A percentile compares a stretch with the other conserved stretches of the same genome.
phyloP scores from a whole-genome alignment of 164 flowering plant species.

The Dillenia turbinata region DNA sequence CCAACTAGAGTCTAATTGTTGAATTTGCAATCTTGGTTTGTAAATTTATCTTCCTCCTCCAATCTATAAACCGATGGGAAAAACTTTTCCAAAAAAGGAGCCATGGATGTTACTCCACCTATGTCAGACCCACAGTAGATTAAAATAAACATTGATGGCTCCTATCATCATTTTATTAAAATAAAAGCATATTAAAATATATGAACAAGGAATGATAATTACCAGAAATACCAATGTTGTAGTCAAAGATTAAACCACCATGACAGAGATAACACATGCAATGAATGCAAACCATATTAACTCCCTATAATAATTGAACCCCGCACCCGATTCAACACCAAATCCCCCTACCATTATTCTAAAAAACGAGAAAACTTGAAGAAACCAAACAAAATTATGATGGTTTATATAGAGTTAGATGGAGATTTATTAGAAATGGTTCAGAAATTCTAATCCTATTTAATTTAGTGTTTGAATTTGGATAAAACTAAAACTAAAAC shows the following conservation, averaged over 20 bases:
- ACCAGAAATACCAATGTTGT: constrained; percentile 4
- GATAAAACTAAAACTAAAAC: too few species aligned
- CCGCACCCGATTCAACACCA: too few species aligned
- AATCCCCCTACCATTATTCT: too few species aligned
- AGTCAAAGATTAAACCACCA: constrained; percentile 1
- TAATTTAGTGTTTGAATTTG: too few species aligned
- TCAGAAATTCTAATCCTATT: too few species aligned
- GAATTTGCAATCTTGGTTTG: neutral
- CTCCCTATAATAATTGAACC: too few species aligned
- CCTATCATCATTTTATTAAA: neutral
- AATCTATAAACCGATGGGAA: neutral
- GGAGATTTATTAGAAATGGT: too few species aligned
- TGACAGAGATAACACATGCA: neutral
- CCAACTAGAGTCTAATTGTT: neutral
- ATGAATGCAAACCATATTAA: too few species aligned
- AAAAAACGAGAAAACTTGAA: too few species aligned
- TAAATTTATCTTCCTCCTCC: neutral
- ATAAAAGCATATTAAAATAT: neutral
- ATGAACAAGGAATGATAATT: neutral
- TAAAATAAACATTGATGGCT: too few species aligned
- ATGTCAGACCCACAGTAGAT: neutral
- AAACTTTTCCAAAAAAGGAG: neutral
- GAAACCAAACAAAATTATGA: too few species aligned
- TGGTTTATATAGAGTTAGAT: too few species aligned
- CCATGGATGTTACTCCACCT: constrained; percentile 4